A percentile compares a stretch with the other conserved stretches of the same genome.
Evolutionary conservation across 192 early-diverging fungal genomes (phyloP).

Genomic region (Mortierella hygrophila): DNA sequence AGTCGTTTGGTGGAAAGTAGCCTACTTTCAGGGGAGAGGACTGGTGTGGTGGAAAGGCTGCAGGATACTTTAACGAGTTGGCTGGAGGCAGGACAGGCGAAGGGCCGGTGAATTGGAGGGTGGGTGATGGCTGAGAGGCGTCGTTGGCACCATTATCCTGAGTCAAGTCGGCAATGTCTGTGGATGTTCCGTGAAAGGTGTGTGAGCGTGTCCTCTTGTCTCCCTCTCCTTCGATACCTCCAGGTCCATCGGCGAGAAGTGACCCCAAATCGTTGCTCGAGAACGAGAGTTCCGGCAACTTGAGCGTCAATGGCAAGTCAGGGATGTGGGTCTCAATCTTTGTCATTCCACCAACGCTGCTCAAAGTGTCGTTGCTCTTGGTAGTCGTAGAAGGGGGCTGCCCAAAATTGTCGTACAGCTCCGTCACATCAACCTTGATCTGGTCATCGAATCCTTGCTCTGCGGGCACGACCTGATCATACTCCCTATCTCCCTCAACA

Average conservation of each 20-base stretch:
- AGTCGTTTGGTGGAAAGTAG: neutral
- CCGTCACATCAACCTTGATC: slow-evolving; percentile 52
- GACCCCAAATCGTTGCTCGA: slow-evolving; percentile 41
- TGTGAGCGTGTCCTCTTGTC: slow-evolving; percentile 25
- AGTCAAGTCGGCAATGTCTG: neutral
- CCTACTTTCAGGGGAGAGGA: slow-evolving; percentile 11
- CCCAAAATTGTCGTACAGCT: slow-evolving; percentile 39
- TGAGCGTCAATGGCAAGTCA: slow-evolving; percentile 4
- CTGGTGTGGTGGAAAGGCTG: slow-evolving; percentile 17
- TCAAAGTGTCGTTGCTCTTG: neutral
- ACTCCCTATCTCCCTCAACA: neutral
- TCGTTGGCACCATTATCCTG: neutral
- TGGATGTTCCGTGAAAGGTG: slow-evolving; percentile 22
- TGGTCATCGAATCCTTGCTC: slow-evolving; percentile 9
- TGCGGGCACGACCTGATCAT: neutral
- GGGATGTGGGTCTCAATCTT: neutral
- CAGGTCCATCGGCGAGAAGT: neutral
- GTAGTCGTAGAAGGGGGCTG: neutral
- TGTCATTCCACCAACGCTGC: neutral
- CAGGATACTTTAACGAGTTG: neutral
- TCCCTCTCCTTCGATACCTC: neutral
- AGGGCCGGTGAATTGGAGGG: slow-evolving; percentile 1
- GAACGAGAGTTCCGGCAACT: slow-evolving; percentile 32
- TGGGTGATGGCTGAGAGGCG: neutral
- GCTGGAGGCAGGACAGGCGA: neutral